Conservation (phyloP, 2,329 filamentous ascomycete genomes). For the Bipolaris victoriae region DNA sequence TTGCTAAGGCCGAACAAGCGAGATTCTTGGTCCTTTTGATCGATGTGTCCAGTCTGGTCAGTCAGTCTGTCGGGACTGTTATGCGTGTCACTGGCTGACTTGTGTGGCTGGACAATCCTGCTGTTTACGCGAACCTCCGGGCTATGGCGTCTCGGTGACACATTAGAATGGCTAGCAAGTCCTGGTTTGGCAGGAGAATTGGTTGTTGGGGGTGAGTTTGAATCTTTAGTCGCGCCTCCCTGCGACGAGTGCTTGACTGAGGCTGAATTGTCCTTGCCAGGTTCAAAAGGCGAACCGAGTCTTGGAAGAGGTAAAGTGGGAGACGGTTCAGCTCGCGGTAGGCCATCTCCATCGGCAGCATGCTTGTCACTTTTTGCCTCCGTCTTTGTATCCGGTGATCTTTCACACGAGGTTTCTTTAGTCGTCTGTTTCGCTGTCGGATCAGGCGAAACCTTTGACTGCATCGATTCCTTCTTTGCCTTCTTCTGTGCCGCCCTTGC, state of each 20-base stretch:
- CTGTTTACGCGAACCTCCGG: constrained; percentile 18
- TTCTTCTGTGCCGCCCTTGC: constrained; percentile 19
- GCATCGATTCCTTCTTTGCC: constrained; percentile 16
- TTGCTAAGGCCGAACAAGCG: constrained; percentile 10
- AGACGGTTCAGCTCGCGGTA: not conserved
- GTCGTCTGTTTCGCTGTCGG: not conserved
- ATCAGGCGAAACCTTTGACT: constrained; percentile 4
- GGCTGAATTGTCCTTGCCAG: not conserved
- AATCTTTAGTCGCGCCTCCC: not conserved
- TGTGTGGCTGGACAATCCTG: constrained; percentile 1
- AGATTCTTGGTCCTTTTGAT: not conserved
- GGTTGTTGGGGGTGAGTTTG: constrained; percentile 2
- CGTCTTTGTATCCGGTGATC: not conserved
- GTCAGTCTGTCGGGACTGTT: not conserved
- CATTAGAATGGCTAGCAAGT: not conserved
- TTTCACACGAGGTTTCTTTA: not conserved
- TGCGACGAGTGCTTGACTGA: not conserved
- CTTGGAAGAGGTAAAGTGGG: constrained; percentile 1
- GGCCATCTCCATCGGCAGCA: not conserved
- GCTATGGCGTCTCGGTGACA: constrained; percentile 3
- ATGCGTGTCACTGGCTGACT: not conserved
- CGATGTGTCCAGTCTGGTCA: not conserved
- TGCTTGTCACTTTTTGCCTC: not conserved
- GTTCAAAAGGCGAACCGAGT: constrained; percentile 21
- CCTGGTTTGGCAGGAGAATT: not conserved